Conservation (phyloP, 495 filamentous ascomycete species). For the Pseudomonodictys pantanalensis region DNA sequence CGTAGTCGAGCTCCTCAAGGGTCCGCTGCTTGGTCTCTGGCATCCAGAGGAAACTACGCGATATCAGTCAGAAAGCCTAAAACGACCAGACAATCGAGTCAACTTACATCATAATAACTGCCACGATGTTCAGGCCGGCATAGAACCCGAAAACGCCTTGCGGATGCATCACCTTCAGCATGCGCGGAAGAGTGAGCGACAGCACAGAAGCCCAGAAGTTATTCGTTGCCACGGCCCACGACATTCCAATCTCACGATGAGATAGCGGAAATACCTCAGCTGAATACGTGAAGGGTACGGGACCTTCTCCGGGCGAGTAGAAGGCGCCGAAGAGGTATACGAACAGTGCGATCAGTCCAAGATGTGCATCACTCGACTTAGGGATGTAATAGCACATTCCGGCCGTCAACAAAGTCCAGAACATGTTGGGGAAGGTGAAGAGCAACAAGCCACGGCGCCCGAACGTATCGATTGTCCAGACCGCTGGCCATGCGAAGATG, state of each 20-base stretch:
- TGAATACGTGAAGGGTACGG: slow-evolving; percentile 77
- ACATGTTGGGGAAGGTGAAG: slow-evolving; percentile 85
- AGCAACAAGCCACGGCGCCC: slow-evolving; percentile 73
- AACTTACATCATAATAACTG: slow-evolving; percentile 56
- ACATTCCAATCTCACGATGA: slow-evolving; percentile 71
- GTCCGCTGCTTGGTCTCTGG: slow-evolving; percentile 68
- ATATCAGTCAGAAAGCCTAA: background rate
- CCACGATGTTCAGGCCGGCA: slow-evolving; percentile 58
- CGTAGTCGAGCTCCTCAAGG: slow-evolving; percentile 78
- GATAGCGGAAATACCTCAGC: slow-evolving; percentile 76
- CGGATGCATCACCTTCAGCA: slow-evolving; percentile 45
- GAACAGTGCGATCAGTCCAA: slow-evolving; percentile 65
- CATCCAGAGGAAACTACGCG: slow-evolving; percentile 55
- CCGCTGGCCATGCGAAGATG: slow-evolving; percentile 76
- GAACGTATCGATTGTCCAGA: slow-evolving; percentile 83
- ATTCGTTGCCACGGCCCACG: slow-evolving; percentile 66
- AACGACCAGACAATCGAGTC: background rate
- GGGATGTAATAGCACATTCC: slow-evolving; percentile 71
- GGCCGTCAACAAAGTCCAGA: slow-evolving; percentile 69
- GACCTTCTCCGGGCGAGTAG: slow-evolving; percentile 77
- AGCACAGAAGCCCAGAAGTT: slow-evolving; percentile 66
- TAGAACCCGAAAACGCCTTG: slow-evolving; percentile 46
- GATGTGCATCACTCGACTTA: slow-evolving; percentile 47
- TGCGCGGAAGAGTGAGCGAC: slow-evolving; percentile 62
- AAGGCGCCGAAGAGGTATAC: slow-evolving; percentile 70